A percentile compares a stretch with the other conserved stretches of the same genome.
phyloP scores from a whole-genome alignment of 148 eudicot species.

The Rhododendron simsii region DNA sequence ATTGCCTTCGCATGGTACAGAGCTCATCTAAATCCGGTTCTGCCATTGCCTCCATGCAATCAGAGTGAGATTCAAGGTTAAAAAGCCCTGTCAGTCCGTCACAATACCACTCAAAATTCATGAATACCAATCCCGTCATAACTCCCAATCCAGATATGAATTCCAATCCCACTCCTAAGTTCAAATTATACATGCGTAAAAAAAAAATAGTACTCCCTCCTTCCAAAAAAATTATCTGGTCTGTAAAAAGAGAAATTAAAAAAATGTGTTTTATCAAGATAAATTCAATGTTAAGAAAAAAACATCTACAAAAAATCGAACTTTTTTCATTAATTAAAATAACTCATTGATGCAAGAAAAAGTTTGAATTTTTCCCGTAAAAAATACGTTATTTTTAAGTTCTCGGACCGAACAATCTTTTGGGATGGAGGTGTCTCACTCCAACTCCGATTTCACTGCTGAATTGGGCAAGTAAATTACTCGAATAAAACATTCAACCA shows the following conservation, averaged over 20 bases:
- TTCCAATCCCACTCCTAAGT: background rate
- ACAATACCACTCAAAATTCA: background rate
- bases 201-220: background rate
- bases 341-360: background rate
- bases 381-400: too few relatives aligned
- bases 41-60: background rate
- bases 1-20: background rate
- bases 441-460: background rate
- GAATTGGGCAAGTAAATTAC: background rate
- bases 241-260: too few relatives aligned
- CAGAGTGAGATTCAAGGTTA: background rate
- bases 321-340: too few relatives aligned
- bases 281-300: background rate
- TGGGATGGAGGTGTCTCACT: background rate
- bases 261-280: background rate
- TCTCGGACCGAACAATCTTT: background rate
- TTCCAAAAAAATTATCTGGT: background rate
- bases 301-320: background rate
- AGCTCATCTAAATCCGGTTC: background rate
- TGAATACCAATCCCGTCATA: background rate
- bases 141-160: background rate
- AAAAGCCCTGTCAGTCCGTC: background rate
- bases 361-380: background rate
- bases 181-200: background rate
- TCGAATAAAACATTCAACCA: background rate